Evolutionary conservation across 179 eudicot genomes (phyloP), one percentile per base, ranked within the genome.

Genomic region (Patellifolia procumbens): DNA sequence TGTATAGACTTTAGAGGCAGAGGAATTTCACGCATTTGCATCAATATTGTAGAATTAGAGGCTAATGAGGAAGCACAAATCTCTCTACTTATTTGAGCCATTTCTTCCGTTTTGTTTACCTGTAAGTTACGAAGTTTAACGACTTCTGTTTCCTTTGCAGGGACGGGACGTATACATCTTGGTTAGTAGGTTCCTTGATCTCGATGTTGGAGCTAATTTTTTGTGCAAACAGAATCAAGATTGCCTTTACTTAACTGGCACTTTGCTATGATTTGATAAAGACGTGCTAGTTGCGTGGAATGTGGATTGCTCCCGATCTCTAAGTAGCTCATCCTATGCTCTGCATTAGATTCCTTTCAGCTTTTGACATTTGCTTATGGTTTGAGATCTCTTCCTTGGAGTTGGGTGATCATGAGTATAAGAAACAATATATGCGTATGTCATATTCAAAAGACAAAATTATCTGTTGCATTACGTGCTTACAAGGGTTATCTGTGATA

Each of bases 101-200:
- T 61, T 68, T 39, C 51, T 34, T 74, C 31, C 24, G 49, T 64
- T 48, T 35, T 49, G 32, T 55, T 51, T 62, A 42, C 55, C 24
- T 65, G 56, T 22, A 65, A 63, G 31, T 79, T 74, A 45, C 80
- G 43, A 74, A 69, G 68, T 15, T 39, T 82, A 74, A 70, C 37
- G 15, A 55, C 42, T 63, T 77, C 60, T 70, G 45, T 74, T 70
- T 66, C 46, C 24, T 80, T 81, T 87, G 85, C 95, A 93, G 97
- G 98, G 98, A 74, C 92, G 97, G 68, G 97, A 94, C 79, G 93
- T 88, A 64, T 94, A 94, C 86, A 91, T 94, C 65, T 80, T 94
- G 96, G 98, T 94, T 68, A 88, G 98, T 86, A 68, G 45, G 56
- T 66, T 79, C 69, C 67, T 74, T 68, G 73, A 64, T 77, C 78